Evolutionary conservation across 2,329 filamentous ascomycete species (phyloP).

Genomic region (Metarhizium humberi): DNA sequence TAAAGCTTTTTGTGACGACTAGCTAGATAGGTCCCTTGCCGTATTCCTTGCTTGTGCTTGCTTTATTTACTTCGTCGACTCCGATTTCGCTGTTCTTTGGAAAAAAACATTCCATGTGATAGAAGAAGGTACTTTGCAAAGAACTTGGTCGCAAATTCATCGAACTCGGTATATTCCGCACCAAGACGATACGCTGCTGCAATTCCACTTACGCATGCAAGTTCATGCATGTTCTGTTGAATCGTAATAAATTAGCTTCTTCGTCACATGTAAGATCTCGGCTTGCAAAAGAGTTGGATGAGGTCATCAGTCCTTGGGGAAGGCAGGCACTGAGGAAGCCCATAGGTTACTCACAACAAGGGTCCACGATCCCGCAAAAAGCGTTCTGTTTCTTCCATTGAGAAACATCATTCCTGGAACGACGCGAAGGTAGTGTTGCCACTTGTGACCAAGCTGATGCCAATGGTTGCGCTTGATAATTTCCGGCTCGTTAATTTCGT

Average conservation of each 20-base stretch:
- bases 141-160: conserved; percentile 40
- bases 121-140: conserved; percentile 37
- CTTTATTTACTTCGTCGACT: conserved; percentile 4
- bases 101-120: conserved; percentile 33
- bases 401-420: conserved; percentile 66
- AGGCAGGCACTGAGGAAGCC: neutral
- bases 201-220: conserved; percentile 62
- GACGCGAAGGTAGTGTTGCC: conserved; percentile 54
- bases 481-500: conserved; percentile 48
- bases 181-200: conserved; percentile 61
- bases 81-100: conserved; percentile 20
- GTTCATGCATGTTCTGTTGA: conserved; percentile 54
- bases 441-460: conserved; percentile 58
- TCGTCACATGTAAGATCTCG: neutral
- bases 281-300: neutral
- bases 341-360: conserved; percentile 42
- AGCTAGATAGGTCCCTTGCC: neutral
- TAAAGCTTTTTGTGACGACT: neutral
- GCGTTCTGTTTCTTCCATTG: conserved; percentile 53
- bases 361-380: conserved; percentile 60
- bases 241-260: neutral
- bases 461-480: conserved; percentile 58
- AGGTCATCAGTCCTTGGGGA: conserved; percentile 7
- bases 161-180: conserved; percentile 52
- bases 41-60: neutral